Evolutionary conservation across 2,329 filamentous ascomycete genomes (phyloP).

Genomic region (Fusarium citri): DNA sequence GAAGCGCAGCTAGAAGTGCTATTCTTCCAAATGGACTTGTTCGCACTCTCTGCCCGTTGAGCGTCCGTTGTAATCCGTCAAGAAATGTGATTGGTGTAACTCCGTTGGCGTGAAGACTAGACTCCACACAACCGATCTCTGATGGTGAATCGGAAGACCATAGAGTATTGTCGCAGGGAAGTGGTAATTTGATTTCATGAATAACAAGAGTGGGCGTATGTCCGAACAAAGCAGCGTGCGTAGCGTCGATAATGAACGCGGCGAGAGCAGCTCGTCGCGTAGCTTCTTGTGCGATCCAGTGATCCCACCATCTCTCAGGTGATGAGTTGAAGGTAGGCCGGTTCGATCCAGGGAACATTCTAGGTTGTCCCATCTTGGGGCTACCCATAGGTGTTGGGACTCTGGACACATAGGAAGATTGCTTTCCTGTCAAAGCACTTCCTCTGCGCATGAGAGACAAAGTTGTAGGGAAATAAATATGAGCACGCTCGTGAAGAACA

Average conservation of each 20-base stretch:
- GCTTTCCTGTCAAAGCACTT: slow-evolving; percentile 45
- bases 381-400: slow-evolving; percentile 42
- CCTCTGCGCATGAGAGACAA: slow-evolving; percentile 46
- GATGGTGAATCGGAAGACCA: slow-evolving; percentile 48
- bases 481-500: slow-evolving; percentile 46
- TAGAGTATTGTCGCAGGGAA: slow-evolving; percentile 46
- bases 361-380: slow-evolving; percentile 36
- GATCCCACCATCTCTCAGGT: slow-evolving; percentile 48
- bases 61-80: slow-evolving; percentile 43
- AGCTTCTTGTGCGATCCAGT: slow-evolving; percentile 48
- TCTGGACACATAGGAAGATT: slow-evolving; percentile 44
- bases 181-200: slow-evolving; percentile 46
- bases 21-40: slow-evolving; percentile 47
- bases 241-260: slow-evolving; percentile 47
- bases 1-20: slow-evolving; percentile 39
- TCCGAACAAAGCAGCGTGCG: slow-evolving; percentile 46
- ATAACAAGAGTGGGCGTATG: slow-evolving; percentile 47
- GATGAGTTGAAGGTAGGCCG: slow-evolving; percentile 37
- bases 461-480: slow-evolving; percentile 48
- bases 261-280: slow-evolving; percentile 45
- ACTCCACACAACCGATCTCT: slow-evolving; percentile 47
- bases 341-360: slow-evolving; percentile 20
- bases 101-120: slow-evolving; percentile 45
- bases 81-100: slow-evolving; percentile 47
- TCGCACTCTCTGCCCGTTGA: slow-evolving; percentile 45